phyloP scores from a whole-genome alignment of 2,329 filamentous ascomycete species.

The Aspergillus awamori region DNA sequence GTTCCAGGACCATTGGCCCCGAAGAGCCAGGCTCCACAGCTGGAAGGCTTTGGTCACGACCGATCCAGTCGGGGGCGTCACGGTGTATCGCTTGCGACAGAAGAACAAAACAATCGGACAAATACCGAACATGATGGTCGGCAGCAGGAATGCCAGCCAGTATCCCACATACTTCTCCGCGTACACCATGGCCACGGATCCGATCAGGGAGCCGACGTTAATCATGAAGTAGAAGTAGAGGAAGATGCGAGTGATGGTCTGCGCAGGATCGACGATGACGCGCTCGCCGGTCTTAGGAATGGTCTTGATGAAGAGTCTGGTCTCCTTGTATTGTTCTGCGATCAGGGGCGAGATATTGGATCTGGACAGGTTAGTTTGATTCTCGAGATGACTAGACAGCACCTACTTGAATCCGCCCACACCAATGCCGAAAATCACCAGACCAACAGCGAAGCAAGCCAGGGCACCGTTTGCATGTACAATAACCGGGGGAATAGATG shows the following conservation, averaged over 20 bases:
- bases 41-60: conserved; percentile 68
- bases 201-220: conserved; percentile 66
- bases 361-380: conserved; percentile 7
- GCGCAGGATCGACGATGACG: conserved; percentile 69
- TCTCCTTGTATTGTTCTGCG: conserved; percentile 68
- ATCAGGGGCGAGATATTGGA: conserved; percentile 74
- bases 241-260: conserved; percentile 70
- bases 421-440: conserved; percentile 70
- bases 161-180: conserved; percentile 76
- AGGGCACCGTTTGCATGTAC: conserved; percentile 60
- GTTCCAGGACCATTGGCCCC: conserved; percentile 65
- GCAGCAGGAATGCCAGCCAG: conserved; percentile 62
- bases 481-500: conserved; percentile 67
- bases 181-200: conserved; percentile 69
- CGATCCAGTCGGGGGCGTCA: conserved; percentile 70
- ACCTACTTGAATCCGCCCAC: conserved; percentile 73
- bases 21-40: conserved; percentile 63
- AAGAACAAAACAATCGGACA: conserved; percentile 64
- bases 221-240: conserved; percentile 73
- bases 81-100: conserved; percentile 65
- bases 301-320: conserved; percentile 60
- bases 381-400: neutral
- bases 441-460: conserved; percentile 64
- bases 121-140: conserved; percentile 65
- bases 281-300: conserved; percentile 61